Percentiles rank a stretch among this genome's conserved stretches.
Conservation (phyloP, 495 filamentous ascomycete species). For the Tuber indicum region DNA sequence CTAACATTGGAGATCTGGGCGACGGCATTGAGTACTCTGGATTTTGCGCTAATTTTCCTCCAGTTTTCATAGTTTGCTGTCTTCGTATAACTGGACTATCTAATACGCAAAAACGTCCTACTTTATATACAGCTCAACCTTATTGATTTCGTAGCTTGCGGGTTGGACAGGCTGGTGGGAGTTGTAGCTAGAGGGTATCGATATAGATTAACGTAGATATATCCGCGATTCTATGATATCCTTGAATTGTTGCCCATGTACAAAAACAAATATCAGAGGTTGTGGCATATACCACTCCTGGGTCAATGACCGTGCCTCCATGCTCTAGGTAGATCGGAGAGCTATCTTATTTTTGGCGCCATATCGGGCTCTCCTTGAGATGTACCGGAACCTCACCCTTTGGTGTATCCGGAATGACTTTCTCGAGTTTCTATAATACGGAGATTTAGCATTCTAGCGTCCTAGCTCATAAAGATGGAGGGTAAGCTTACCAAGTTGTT, state of each 20-base stretch:
- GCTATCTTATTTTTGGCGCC: not conserved
- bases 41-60: not conserved
- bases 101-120: not conserved
- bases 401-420: slow-evolving; percentile 72
- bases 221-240: slow-evolving; percentile 26
- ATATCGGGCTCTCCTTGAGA: slow-evolving; percentile 44
- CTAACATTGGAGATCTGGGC: not conserved
- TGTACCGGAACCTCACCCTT: slow-evolving; percentile 74
- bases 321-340: not conserved
- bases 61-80: not conserved
- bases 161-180: not conserved
- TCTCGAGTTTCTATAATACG: slow-evolving; percentile 36
- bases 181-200: not conserved
- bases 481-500: slow-evolving; percentile 72
- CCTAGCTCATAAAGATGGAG: not conserved
- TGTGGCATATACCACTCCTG: not conserved
- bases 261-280: slow-evolving; percentile 10
- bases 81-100: not conserved
- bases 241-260: slow-evolving; percentile 33
- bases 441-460: slow-evolving; percentile 7
- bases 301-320: not conserved
- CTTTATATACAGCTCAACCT: not conserved
- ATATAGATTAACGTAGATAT: not conserved
- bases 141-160: not conserved
- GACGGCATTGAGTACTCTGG: not conserved